A percentile compares a stretch with the other conserved stretches of the same genome.
Evolutionary conservation across 2,329 filamentous ascomycete species (phyloP).

Genomic region (Paecilomyces sp.): DNA sequence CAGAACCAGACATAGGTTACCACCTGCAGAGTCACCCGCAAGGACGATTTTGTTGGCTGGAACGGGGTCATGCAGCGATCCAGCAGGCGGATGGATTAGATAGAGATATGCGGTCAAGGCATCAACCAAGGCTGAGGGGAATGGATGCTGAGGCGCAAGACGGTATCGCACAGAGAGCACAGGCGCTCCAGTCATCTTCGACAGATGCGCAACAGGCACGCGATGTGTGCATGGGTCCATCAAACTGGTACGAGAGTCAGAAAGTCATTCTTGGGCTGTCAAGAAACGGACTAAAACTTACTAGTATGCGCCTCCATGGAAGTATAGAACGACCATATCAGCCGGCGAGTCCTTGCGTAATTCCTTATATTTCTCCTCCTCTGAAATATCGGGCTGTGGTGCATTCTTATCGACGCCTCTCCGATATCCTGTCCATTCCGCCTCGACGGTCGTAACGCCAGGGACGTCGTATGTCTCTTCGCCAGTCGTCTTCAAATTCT

Average conservation of each 20-base stretch:
- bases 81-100: constrained; percentile 37
- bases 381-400: constrained; percentile 33
- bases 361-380: constrained; percentile 35
- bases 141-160: constrained; percentile 41
- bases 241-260: constrained; percentile 19
- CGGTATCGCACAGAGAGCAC: constrained; percentile 40
- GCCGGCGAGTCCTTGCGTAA: constrained; percentile 32
- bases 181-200: constrained; percentile 32
- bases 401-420: constrained; percentile 29
- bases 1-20: constrained; percentile 33
- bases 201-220: constrained; percentile 26
- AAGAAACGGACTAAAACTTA: constrained; percentile 15
- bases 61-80: constrained; percentile 35
- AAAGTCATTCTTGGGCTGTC: not conserved
- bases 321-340: constrained; percentile 38
- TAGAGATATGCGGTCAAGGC: constrained; percentile 41
- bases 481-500: constrained; percentile 27
- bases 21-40: constrained; percentile 41
- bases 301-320: constrained; percentile 43
- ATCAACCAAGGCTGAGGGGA: constrained; percentile 41
- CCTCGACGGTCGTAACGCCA: constrained; percentile 29
- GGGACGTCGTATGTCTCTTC: constrained; percentile 32
- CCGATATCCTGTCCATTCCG: constrained; percentile 40
- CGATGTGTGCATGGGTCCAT: constrained; percentile 40
- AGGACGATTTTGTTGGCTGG: constrained; percentile 38